Percentiles rank a stretch among this genome's conserved stretches.
These are phyloP conservation scores for Hordeum pubiflorum DNA, from an alignment of 202 grass and related monocot species.

Conservation along the genomic window DNA sequence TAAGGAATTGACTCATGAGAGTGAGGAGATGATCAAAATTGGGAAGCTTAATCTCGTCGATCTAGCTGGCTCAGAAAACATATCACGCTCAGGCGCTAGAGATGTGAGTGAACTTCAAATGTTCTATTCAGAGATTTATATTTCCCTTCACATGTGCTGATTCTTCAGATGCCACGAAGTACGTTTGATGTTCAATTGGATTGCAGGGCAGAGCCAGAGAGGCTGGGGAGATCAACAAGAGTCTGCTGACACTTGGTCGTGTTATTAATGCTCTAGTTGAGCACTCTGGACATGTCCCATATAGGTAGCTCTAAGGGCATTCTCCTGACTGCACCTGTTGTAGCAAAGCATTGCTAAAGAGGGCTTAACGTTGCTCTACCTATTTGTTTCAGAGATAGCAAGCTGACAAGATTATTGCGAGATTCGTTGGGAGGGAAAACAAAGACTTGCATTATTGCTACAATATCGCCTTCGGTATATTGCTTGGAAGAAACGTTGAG, in stretches of 20 bases:
- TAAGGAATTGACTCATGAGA: conserved; percentile 90
- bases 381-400: conserved; percentile 88
- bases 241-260: conserved; percentile 92
- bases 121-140: neutral
- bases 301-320: conserved; percentile 51
- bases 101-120: conserved; percentile 69
- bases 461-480: conserved; percentile 86
- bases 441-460: conserved; percentile 99
- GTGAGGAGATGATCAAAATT: conserved; percentile 99
- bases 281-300: conserved; percentile 93
- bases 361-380: conserved; percentile 4
- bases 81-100: conserved; percentile 96
- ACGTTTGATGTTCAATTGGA: conserved; percentile 34
- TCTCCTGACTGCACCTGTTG: conserved; percentile 1
- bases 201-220: conserved; percentile 98
- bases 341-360: neutral
- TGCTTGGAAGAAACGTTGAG: conserved; percentile 98
- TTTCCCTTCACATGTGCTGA: neutral
- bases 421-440: conserved; percentile 99
- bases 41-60: conserved; percentile 99
- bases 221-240: conserved; percentile 99
- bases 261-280: conserved; percentile 98
- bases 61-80: conserved; percentile 99
- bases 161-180: conserved; percentile 20
- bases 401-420: conserved; percentile 94